Evolutionary conservation across 1,284 basidiomycete genomes (phyloP), one percentile per base, ranked within the genome.

Genomic region (Microbotryum violaceum): DNA sequence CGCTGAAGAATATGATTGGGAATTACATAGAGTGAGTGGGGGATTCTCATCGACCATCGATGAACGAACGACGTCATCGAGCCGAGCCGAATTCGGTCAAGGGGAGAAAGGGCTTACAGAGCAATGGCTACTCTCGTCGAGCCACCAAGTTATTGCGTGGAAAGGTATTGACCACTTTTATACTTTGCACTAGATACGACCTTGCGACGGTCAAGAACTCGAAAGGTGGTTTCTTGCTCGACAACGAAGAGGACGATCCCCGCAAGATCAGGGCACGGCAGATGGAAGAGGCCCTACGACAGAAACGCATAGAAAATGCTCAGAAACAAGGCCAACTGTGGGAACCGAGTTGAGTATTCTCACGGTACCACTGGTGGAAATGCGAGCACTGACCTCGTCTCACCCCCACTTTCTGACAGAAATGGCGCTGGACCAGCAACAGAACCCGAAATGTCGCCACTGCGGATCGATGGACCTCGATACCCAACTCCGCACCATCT

Each of bases 171-270:
- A 31, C 2, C 31, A 10, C 9, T 31, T 31, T 10, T 8, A 31
- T 10, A 8, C 31, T 31, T 31, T 31, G 8, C 52, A 16, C 12
- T 20, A 48, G 27, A 77, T 97, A 96, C 82, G 91, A 96, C 75
- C 76, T 97, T n/a, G 89, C 88, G 21, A 97, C 94, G 66, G 71
- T 50, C 29, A 71, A 71, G 60, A 94, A 97, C 74, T 87, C 90
- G 4, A 88, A 92, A 74, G 92, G 92, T 57, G 93, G 92, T 0
- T 97, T 96, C 76, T 76, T 96, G 65, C 79, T 92, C 4, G 87
- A 93, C 70, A 85, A 92, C 45, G 86, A 84, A 58, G 74, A 74
- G 52, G 72, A 72, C 48, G 71, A 79, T 58, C 70, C 70, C 23
- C 53, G 55, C 29, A 49, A 56, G 50, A 51, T 69, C 27, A 64